Evolutionary conservation across 306 rosid species (phyloP).

Genomic region (Bauhinia variegata): DNA sequence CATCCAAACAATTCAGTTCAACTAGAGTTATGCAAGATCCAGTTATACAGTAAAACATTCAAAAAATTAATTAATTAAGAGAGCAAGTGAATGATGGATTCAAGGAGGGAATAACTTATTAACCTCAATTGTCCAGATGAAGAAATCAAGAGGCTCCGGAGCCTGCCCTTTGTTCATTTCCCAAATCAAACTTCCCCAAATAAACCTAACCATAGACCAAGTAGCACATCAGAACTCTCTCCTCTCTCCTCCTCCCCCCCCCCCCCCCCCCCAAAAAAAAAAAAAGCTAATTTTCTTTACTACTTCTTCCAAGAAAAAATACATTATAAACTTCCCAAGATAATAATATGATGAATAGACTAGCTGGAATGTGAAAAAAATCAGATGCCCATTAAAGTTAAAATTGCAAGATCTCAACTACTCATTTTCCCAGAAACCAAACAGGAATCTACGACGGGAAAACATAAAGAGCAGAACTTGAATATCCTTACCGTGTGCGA

Average conservation of each 20-base stretch:
- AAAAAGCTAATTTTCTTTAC: neutral
- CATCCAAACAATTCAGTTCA: conserved; percentile 17
- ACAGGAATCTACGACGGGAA: neutral
- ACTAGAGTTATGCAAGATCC: conserved; percentile 29
- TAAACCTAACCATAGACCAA: conserved; percentile 50
- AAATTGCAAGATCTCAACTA: conserved; percentile 51
- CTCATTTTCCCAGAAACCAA: conserved; percentile 15
- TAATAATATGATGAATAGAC: conserved; percentile 17
- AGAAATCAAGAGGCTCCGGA: conserved; percentile 99
- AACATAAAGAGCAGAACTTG: conserved; percentile 18
- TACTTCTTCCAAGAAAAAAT: neutral
- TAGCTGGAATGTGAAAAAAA: neutral
- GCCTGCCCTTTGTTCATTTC: conserved; percentile 81
- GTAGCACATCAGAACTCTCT: conserved; percentile 30
- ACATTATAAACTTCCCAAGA: conserved; percentile 14
- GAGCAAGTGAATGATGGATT: neutral
- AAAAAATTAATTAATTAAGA: neutral
- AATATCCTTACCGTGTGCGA: conserved; percentile 52
- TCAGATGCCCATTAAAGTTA: conserved; percentile 18
- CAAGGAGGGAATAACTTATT: conserved; percentile 4
- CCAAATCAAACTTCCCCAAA: conserved; percentile 51
- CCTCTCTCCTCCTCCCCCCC: no score
- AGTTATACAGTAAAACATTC: conserved; percentile 17
- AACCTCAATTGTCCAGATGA: conserved; percentile 99
- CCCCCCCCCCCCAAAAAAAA: no score